Percentiles rank a stretch among this genome's conserved stretches.
Evolutionary conservation across 2,329 filamentous ascomycete species (phyloP).

Genomic region (Mycosphaerelloides madeirae): DNA sequence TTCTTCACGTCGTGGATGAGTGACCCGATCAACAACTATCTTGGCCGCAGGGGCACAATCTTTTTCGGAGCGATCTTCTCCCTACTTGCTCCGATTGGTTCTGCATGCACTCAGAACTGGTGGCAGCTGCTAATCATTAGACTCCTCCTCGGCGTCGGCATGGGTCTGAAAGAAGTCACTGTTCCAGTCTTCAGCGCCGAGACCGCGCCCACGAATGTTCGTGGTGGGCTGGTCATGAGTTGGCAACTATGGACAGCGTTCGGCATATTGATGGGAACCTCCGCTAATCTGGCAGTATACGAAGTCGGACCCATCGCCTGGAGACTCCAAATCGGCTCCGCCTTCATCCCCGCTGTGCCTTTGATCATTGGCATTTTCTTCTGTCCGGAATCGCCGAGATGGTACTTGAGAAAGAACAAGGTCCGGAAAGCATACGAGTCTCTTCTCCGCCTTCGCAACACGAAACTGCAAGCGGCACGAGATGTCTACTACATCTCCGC

Average conservation of each 20-base stretch:
- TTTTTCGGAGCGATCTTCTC: conserved; percentile 40
- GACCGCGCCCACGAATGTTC: conserved; percentile 47
- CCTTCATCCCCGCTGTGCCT: conserved; percentile 46
- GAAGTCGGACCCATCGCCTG: conserved; percentile 57
- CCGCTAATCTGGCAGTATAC: conserved; percentile 61
- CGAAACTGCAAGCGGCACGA: conserved; percentile 27
- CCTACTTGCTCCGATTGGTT: conserved; percentile 60
- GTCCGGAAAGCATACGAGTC: conserved; percentile 35
- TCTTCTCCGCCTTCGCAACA: conserved; percentile 34
- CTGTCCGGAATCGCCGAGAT: conserved; percentile 41
- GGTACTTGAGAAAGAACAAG: conserved; percentile 22
- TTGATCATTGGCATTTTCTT: conserved; percentile 32
- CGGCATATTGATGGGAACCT: conserved; percentile 63
- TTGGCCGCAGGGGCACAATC: conserved; percentile 35
- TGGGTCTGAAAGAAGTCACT: conserved; percentile 39
- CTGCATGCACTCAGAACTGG: conserved; percentile 63
- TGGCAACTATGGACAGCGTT: conserved; percentile 45
- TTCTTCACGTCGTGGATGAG: too few species aligned
- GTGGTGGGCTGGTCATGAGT: conserved; percentile 28
- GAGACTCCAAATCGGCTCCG: conserved; percentile 64
- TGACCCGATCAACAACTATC: conserved; percentile 35
- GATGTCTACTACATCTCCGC: conserved; percentile 31
- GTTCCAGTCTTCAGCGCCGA: conserved; percentile 39
- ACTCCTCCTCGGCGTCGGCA: conserved; percentile 61
- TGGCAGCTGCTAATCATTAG: conserved; percentile 63